These are phyloP conservation scores for Pyrus pyrifolia DNA, from an alignment of 306 rosid genomes.

Conservation along the genomic window DNA sequence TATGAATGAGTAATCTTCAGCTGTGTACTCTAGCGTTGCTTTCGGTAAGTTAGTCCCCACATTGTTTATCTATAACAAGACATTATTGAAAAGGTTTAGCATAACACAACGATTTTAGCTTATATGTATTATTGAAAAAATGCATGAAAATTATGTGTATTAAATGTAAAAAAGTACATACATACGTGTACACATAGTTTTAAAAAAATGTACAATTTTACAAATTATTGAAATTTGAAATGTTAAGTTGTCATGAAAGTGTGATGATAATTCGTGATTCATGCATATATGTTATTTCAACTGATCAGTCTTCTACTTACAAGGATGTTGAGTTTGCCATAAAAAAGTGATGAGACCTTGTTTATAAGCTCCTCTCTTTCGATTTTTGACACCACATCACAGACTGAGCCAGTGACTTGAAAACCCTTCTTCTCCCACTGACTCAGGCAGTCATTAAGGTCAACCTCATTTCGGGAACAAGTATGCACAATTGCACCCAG, in stretches of 20 bases:
- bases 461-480: neutral
- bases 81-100: neutral
- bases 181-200: no score
- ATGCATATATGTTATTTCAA: no score
- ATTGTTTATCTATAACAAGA: conserved; percentile 34
- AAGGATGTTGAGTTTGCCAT: conserved; percentile 28
- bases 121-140: no score
- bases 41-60: conserved; percentile 52
- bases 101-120: no score
- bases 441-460: conserved; percentile 12
- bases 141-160: no score
- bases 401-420: conserved; percentile 16
- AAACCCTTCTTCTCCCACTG: conserved; percentile 23
- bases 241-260: no score
- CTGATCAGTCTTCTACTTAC: neutral
- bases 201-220: neutral
- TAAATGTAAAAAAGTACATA: no score
- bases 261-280: no score
- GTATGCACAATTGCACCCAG: conserved; percentile 19
- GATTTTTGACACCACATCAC: neutral
- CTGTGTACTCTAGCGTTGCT: conserved; percentile 45
- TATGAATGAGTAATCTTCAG: conserved; percentile 25
- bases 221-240: neutral
- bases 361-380: conserved; percentile 1
- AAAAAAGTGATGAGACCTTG: conserved; percentile 8